Percentiles rank a stretch among this genome's conserved stretches.
Conservation (phyloP, 2,329 filamentous ascomycete genomes). For the Lojkania enalia region DNA sequence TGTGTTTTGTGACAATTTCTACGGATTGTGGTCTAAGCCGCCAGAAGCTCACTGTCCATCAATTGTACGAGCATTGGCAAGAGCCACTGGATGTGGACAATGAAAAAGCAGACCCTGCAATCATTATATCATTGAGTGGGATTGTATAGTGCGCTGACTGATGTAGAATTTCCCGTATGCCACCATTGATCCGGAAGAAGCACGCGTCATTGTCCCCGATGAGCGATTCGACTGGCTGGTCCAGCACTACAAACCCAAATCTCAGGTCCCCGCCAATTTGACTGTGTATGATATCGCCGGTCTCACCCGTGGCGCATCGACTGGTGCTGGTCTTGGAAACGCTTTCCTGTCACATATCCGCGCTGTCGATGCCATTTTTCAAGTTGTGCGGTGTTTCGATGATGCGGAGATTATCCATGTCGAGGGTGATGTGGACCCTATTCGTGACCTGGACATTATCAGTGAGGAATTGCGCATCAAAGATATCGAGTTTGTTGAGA, state of each 20-base stretch:
- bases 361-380: slow-evolving; percentile 96
- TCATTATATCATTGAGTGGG: no score
- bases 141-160: slow-evolving; percentile 4
- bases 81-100: no score
- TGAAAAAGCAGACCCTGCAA: no score
- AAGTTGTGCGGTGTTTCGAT: slow-evolving; percentile 95
- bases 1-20: no score
- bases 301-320: slow-evolving; percentile 92
- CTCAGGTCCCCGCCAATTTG: slow-evolving; percentile 91
- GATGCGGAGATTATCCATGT: slow-evolving; percentile 99
- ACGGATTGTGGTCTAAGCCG: no score
- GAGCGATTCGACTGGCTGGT: slow-evolving; percentile 94
- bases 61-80: no score
- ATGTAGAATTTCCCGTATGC: slow-evolving; percentile 94
- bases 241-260: slow-evolving; percentile 98
- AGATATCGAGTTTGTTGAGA: slow-evolving; percentile 98
- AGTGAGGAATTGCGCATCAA: slow-evolving; percentile 95
- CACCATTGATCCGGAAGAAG: slow-evolving; percentile 98
- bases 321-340: slow-evolving; percentile 95
- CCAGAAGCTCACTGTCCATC: no score
- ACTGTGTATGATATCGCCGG: slow-evolving; percentile 99
- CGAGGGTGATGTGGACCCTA: slow-evolving; percentile 95
- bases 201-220: slow-evolving; percentile 95
- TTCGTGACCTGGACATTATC: slow-evolving; percentile 94
- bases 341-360: slow-evolving; percentile 98